Conservation (phyloP, 345 rosid species). For the Salix udensis region DNA sequence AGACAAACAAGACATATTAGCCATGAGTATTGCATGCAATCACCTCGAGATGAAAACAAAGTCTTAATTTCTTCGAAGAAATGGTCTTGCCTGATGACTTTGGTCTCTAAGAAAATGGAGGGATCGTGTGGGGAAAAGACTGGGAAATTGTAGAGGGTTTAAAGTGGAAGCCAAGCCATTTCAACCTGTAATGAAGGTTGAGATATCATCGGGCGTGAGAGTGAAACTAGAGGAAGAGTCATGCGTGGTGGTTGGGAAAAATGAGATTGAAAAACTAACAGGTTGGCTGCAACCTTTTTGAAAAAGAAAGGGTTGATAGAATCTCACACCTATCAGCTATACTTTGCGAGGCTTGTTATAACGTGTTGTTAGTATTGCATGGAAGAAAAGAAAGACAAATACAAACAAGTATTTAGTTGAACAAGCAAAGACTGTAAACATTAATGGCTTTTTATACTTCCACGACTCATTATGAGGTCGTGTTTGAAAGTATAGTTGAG, state of each 20-base stretch:
- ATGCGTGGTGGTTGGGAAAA: slow-evolving; percentile 31
- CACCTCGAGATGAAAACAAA: neutral
- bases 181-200: slow-evolving; percentile 23
- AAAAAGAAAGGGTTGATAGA: neutral
- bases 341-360: neutral
- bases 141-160: slow-evolving; percentile 4
- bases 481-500: accelerated
- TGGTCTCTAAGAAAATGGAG: neutral
- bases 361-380: too few species aligned
- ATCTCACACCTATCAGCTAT: neutral
- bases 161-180: slow-evolving; percentile 19
- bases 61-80: neutral
- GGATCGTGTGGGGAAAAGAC: neutral
- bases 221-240: slow-evolving; percentile 4
- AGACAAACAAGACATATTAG: slow-evolving; percentile 13
- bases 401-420: neutral
- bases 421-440: too few species aligned
- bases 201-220: slow-evolving; percentile 14
- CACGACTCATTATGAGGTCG: too few species aligned
- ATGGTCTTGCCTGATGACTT: neutral
- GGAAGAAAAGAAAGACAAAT: too few species aligned
- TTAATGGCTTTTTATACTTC: too few species aligned
- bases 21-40: neutral
- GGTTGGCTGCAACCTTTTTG: neutral
- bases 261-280: slow-evolving; percentile 12